Conservation (phyloP, 768 basidiomycete species). For the Boletus subparvulus region DNA sequence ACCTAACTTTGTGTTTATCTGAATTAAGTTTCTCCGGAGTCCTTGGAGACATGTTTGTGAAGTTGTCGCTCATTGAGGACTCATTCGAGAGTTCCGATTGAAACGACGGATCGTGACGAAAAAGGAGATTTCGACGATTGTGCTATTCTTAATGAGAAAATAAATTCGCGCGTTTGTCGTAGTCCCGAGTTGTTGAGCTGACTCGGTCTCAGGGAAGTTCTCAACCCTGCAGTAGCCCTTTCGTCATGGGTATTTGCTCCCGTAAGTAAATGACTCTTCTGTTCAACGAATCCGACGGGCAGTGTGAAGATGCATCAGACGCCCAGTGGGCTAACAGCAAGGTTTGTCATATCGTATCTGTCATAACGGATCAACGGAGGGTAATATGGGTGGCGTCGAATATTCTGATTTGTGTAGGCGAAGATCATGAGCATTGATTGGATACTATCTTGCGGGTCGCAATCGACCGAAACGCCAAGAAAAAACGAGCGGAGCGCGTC, state of each 20-base stretch:
- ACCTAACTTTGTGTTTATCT: conserved; percentile 20
- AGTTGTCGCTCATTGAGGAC: background rate
- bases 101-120: background rate
- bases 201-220: background rate
- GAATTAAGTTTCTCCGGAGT: background rate
- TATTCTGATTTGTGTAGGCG: conserved; percentile 14
- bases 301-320: background rate
- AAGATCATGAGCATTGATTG: conserved; percentile 24
- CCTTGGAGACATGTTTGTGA: no score
- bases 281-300: background rate
- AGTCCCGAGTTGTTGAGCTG: background rate
- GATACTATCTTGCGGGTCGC: background rate
- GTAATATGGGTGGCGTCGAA: conserved; percentile 12
- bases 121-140: background rate
- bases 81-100: background rate
- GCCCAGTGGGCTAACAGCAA: background rate
- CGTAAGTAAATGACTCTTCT: background rate
- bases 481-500: conserved; percentile 6
- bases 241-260: background rate
- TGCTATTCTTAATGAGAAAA: background rate
- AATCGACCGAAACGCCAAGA: conserved; percentile 30
- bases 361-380: background rate
- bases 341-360: background rate
- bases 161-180: background rate
- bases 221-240: background rate